These are phyloP conservation scores for Paraphaeosphaeria minitans DNA, from an alignment of 2,329 filamentous ascomycete genomes.

Conservation along the genomic window DNA sequence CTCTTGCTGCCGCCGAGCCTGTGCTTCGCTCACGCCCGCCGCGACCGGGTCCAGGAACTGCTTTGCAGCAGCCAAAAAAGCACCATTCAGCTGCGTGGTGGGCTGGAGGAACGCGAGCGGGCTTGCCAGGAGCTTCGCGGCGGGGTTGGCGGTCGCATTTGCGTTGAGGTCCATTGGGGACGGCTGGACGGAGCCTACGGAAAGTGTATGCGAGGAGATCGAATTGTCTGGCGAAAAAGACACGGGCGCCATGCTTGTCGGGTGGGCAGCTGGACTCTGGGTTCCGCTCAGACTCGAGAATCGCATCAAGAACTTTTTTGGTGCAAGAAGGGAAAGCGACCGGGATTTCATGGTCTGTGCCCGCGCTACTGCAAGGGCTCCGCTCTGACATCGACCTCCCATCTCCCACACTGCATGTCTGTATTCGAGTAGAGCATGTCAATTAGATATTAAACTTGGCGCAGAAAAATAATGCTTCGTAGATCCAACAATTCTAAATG, in stretches of 20 bases:
- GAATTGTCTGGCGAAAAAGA: conserved; percentile 46
- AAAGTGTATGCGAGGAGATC: conserved; percentile 49
- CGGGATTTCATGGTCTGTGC: conserved; percentile 17
- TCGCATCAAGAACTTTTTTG: conserved; percentile 7
- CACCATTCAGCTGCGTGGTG: conserved; percentile 66
- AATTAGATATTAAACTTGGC: too few relatives aligned
- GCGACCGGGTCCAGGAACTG: conserved; percentile 79
- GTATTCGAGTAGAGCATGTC: too few relatives aligned
- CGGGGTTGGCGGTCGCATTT: conserved; percentile 50
- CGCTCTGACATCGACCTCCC: neutral
- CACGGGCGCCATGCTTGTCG: conserved; percentile 38
- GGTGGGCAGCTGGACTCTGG: conserved; percentile 8
- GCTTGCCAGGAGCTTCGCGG: conserved; percentile 64
- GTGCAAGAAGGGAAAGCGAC: conserved; percentile 4
- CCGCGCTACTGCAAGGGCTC: neutral
- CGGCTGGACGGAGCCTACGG: conserved; percentile 39
- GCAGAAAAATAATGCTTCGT: neutral
- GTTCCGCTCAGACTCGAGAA: neutral
- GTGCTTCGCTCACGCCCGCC: conserved; percentile 71
- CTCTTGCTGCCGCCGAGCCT: conserved; percentile 70
- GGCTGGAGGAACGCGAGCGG: conserved; percentile 82
- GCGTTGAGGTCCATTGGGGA: conserved; percentile 32
- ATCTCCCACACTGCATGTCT: too few relatives aligned
- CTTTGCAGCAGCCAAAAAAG: conserved; percentile 78
- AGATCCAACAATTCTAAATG: neutral